phyloP scores from a whole-genome alignment of 805 yeast species.

The Candida glaebosa region DNA sequence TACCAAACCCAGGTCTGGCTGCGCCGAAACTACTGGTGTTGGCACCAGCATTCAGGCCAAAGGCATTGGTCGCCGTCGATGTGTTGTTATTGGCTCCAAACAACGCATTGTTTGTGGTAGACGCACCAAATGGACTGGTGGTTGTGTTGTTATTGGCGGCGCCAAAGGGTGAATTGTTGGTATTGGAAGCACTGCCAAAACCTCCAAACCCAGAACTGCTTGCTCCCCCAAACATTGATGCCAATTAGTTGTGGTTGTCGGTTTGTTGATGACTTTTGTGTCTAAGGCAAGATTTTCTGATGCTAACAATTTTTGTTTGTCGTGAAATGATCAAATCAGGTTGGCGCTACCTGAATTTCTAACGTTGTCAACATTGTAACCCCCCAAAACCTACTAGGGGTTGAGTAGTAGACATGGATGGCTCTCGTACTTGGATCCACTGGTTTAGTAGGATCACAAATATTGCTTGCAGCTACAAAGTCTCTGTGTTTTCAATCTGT shows the following conservation, averaged over 20 bases:
- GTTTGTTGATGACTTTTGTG: neutral
- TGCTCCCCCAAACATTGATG: constrained; percentile 54
- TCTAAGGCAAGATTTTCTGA: neutral
- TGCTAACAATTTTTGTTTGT: neutral
- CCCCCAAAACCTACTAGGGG: too few relatives aligned
- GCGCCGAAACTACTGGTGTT: constrained; percentile 12
- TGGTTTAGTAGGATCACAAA: constrained; percentile 67
- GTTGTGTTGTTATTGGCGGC: constrained; percentile 17
- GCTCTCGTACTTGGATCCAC: constrained; percentile 62
- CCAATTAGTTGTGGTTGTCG: constrained; percentile 12
- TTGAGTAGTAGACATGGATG: too few relatives aligned
- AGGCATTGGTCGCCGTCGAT: constrained; percentile 17
- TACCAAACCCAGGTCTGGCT: constrained; percentile 10
- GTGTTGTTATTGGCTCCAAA: constrained; percentile 18
- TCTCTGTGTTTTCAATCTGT: constrained; percentile 37
- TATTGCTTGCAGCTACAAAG: constrained; percentile 44
- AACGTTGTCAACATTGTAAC: too few relatives aligned
- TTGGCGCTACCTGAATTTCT: neutral
- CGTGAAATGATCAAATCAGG: constrained; percentile 1
- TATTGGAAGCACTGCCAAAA: constrained; percentile 15
- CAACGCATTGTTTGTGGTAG: constrained; percentile 16
- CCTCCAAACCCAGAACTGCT: constrained; percentile 18
- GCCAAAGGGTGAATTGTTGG: constrained; percentile 35
- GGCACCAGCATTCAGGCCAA: constrained; percentile 13
- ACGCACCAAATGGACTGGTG: constrained; percentile 19